Evolutionary conservation across 1,284 basidiomycete species (phyloP).

Genomic region (Rhodofomes roseus): DNA sequence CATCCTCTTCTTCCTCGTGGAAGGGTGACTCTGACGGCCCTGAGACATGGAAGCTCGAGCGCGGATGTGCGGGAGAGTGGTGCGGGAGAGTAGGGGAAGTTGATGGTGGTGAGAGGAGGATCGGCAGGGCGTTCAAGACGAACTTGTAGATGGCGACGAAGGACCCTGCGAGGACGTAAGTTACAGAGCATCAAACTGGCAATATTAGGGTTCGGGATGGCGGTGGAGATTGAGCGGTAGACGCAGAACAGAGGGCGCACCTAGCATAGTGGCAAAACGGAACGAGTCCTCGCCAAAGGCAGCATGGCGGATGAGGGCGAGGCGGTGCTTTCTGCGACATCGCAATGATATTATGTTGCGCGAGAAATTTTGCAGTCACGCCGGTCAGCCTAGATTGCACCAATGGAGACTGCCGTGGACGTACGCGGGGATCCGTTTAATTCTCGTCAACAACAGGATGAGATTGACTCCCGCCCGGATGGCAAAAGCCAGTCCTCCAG

Average conservation of each 20-base stretch:
- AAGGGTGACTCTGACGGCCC: constrained; percentile 13
- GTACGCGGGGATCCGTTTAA: constrained; percentile 62
- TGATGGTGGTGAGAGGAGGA: constrained; percentile 58
- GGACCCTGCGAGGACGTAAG: constrained; percentile 43
- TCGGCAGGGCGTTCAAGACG: constrained; percentile 78
- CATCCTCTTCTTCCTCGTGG: constrained; percentile 20
- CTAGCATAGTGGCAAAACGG: constrained; percentile 84
- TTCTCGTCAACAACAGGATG: constrained; percentile 68
- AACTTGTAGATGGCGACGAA: constrained; percentile 83
- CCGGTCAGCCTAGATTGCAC: too few relatives aligned
- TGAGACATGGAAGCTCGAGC: constrained; percentile 33
- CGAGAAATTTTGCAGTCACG: not conserved
- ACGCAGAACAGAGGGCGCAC: constrained; percentile 34
- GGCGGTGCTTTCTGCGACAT: constrained; percentile 27
- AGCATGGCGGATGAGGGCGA: constrained; percentile 68
- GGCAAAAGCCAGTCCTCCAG: constrained; percentile 73
- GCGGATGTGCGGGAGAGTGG: constrained; percentile 14
- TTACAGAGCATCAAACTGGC: not conserved
- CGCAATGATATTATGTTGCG: not conserved
- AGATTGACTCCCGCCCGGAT: constrained; percentile 81
- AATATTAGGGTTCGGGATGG: constrained; percentile 1
- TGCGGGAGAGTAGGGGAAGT: constrained; percentile 4
- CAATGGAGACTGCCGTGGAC: too few relatives aligned
- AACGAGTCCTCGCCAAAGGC: constrained; percentile 78
- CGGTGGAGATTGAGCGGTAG: not conserved